phyloP scores from a whole-genome alignment of 148 eudicot genomes.

The Selenicereus undatus region DNA sequence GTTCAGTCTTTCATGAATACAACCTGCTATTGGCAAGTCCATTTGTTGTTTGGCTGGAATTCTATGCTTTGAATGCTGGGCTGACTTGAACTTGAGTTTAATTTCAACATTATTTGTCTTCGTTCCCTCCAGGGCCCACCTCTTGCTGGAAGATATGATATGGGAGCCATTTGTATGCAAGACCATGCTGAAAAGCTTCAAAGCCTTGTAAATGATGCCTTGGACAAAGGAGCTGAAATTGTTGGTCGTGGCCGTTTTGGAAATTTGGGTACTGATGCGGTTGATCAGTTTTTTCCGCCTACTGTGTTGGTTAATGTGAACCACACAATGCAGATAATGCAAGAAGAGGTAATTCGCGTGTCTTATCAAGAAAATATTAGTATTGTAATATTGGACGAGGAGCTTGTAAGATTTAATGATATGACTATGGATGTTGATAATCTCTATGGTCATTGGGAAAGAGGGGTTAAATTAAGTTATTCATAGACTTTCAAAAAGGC shows the following conservation, averaged over 20 bases:
- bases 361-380: not conserved
- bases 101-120: not conserved
- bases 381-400: not conserved
- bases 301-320: constrained; percentile 78
- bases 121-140: constrained; percentile 82
- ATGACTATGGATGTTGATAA: not conserved
- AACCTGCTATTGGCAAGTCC: not conserved
- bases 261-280: constrained; percentile 89
- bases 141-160: constrained; percentile 81
- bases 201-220: constrained; percentile 81
- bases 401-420: not conserved
- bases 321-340: constrained; percentile 93
- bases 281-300: constrained; percentile 97
- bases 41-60: not conserved
- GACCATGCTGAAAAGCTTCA: constrained; percentile 98
- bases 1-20: not conserved
- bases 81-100: not conserved
- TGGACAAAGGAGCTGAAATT: constrained; percentile 97
- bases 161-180: constrained; percentile 99
- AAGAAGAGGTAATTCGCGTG: constrained; percentile 73
- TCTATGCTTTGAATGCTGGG: not conserved
- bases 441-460: not conserved
- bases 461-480: not conserved
- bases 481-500: not conserved
- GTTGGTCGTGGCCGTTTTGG: constrained; percentile 90